Evolutionary conservation across 2,329 filamentous ascomycete genomes (phyloP), one percentile per base, ranked within the genome.

Genomic region (Trichoderma afroharzianum): DNA sequence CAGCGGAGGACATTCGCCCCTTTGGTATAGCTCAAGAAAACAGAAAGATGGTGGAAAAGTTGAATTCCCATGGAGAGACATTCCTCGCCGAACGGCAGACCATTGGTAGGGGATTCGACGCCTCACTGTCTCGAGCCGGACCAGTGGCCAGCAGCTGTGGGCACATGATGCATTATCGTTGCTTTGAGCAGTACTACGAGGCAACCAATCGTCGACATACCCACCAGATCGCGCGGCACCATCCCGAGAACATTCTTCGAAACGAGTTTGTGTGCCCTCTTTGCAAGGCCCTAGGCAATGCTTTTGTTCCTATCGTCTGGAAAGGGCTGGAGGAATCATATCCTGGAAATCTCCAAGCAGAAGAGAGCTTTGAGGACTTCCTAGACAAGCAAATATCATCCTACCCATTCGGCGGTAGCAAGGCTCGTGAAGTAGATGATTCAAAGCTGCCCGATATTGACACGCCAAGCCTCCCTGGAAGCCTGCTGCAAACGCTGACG

Each of bases 151-250:
- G 93, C 43, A 94, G 95, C 11, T 99, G 96, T 81, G 96, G 96
- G 3, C 96, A 99, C 80, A 97, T 99, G 78, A 99, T 99, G 96
- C 96, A 99, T 80, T 98, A 93, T 80, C 90, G 89, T 75, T 99
- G 96, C 82, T 99, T 99, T 79, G 94, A 98, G 77, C 89, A 92
- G 53, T 99, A 98, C 78, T 92, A 93, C 74, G 89, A 93, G 59
- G 94, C 95, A 4, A 97, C 94, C 0, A 87, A 91, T 68, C 88
- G 95, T 72, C 89, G 96, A 50, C 97, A 99, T 79, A 89, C 88
- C 24, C 93, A 96, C 77, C 96, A 99, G 80, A 97, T 99, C 80
- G 95, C 96, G 8, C 89, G 96, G 15, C 93, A 97, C 76, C 96
- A 98, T 76, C 96, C 96, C 0, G 97, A 99, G 79, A 88, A 91